Conservation (phyloP, 1,284 basidiomycete species). For the Leccinum angustisporum region DNA sequence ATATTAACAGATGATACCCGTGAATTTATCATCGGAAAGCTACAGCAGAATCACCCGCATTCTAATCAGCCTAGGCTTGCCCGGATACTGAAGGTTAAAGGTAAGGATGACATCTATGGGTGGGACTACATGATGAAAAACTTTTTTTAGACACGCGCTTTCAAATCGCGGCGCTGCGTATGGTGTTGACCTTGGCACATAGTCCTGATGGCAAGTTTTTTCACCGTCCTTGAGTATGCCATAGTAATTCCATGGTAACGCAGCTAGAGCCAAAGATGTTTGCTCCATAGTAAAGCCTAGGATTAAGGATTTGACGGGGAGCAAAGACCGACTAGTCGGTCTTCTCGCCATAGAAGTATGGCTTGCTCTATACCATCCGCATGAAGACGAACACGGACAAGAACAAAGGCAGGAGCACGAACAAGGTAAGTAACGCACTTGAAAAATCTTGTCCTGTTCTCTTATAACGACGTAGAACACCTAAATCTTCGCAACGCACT, state of each 20-base stretch:
- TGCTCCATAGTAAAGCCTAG: constrained; percentile 13
- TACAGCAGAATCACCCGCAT: background rate
- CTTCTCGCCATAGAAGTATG: constrained; percentile 23
- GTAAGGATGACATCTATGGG: constrained; percentile 2
- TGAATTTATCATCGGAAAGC: background rate
- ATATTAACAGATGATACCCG: background rate
- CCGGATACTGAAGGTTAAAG: background rate
- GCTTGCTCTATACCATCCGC: constrained; percentile 13
- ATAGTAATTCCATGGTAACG: background rate
- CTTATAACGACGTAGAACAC: background rate
- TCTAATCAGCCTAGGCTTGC: background rate
- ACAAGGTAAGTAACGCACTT: background rate
- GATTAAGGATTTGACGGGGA: constrained; percentile 17
- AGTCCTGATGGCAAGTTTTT: constrained; percentile 13
- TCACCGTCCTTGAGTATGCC: background rate
- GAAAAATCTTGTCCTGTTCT: background rate
- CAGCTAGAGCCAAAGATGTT: background rate
- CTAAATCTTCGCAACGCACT: background rate
- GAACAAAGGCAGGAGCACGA: background rate
- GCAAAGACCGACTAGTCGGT: constrained; percentile 14
- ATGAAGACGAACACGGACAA: background rate
- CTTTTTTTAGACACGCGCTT: constrained; percentile 10
- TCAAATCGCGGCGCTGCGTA: constrained; percentile 19
- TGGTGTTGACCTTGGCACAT: constrained; percentile 19
- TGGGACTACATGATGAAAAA: background rate